A percentile compares a stretch with the other conserved stretches of the same genome.
Evolutionary conservation across 208 protist genomes (phyloP).

Genomic region (Willaertia magna): DNA sequence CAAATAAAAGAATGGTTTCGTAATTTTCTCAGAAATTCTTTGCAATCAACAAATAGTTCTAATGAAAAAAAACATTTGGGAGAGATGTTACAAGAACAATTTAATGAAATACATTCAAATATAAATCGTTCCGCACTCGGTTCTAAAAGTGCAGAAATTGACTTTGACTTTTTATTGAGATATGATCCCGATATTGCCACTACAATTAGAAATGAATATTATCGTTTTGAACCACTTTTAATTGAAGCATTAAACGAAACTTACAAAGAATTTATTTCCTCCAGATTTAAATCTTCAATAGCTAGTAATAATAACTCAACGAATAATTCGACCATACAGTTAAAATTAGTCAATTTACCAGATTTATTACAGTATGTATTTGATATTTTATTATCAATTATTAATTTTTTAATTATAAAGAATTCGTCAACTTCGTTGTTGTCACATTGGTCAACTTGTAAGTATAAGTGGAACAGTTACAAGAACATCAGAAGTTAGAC

Average conservation of each 20-base stretch:
- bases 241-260: background rate
- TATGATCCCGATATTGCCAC: background rate
- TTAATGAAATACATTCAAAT: background rate
- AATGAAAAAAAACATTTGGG: background rate
- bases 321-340: background rate
- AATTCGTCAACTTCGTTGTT: background rate
- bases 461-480: constrained; percentile 93
- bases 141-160: background rate
- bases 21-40: background rate
- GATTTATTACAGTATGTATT: background rate
- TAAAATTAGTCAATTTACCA: background rate
- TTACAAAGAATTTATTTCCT: background rate
- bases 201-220: background rate
- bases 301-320: background rate
- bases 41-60: background rate
- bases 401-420: background rate
- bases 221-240: background rate
- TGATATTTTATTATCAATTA: background rate
- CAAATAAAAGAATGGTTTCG: background rate
- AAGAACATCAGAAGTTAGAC: constrained; percentile 91
- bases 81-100: background rate
- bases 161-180: background rate
- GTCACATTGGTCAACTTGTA: constrained; percentile 76
- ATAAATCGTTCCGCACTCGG: background rate
- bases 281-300: background rate